These are phyloP conservation scores for Parascedosporium putredinis DNA, from an alignment of 2,329 filamentous ascomycete species.

Conservation along the genomic window DNA sequence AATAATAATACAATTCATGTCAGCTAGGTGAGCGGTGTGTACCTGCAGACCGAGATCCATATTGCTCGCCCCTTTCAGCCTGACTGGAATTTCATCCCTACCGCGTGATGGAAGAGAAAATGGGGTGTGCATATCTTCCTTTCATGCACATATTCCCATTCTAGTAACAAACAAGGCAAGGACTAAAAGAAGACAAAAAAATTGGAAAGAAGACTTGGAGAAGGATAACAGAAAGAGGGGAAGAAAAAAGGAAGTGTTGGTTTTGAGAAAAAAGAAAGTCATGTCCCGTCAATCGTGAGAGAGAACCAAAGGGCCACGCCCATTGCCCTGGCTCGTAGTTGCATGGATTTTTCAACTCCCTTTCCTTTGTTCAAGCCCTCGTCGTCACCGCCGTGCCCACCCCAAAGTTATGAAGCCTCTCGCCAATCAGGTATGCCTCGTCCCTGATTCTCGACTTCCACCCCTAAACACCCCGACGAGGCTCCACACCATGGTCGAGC, in stretches of 20 bases:
- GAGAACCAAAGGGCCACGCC: too few species aligned
- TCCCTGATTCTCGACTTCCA: slow-evolving; percentile 82
- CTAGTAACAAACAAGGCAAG: background rate
- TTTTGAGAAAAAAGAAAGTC: background rate
- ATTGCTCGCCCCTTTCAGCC: too few species aligned
- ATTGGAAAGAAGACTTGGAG: background rate
- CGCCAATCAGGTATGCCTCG: slow-evolving; percentile 92
- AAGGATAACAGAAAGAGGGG: background rate
- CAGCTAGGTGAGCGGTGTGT: too few species aligned
- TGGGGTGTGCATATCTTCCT: too few species aligned
- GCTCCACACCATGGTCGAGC: slow-evolving; percentile 34
- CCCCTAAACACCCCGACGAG: slow-evolving; percentile 52
- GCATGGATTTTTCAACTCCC: background rate
- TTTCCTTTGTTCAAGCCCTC: background rate
- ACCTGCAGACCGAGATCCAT: too few species aligned
- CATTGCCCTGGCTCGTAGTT: too few species aligned
- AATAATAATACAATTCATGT: too few species aligned
- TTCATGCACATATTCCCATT: background rate
- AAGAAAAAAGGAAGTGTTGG: too few species aligned
- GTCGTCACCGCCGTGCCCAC: slow-evolving; percentile 16
- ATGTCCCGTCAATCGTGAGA: background rate
- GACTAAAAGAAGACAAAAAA: background rate
- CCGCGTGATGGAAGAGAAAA: too few species aligned
- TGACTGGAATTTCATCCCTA: too few species aligned
- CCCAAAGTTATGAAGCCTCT: slow-evolving; percentile 89